Conservation (phyloP, 345 rosid genomes). For the Pelargonium nanum region DNA sequence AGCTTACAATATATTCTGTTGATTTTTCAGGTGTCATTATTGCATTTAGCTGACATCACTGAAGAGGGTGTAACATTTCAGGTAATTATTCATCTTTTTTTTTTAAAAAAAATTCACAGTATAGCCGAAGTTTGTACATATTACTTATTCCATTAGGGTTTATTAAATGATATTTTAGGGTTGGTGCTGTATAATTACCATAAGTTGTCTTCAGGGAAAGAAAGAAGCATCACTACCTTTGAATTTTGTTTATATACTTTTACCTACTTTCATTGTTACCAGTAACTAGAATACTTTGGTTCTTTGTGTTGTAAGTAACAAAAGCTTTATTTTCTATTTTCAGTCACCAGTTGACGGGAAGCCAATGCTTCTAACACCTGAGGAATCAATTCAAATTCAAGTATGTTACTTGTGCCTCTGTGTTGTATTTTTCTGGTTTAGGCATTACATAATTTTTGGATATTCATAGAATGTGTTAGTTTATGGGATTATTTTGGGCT, state of each 20-base stretch:
- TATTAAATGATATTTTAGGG: neutral
- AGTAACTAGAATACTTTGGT: neutral
- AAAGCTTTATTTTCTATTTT: slow-evolving; percentile 18
- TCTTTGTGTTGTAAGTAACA: slow-evolving; percentile 12
- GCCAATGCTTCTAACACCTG: slow-evolving; percentile 79
- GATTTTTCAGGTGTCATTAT: slow-evolving; percentile 52
- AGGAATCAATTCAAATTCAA: slow-evolving; percentile 80
- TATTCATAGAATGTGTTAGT: too few relatives aligned
- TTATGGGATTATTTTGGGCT: too few relatives aligned
- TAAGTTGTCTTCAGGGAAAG: neutral
- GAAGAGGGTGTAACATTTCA: slow-evolving; percentile 78
- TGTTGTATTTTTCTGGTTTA: neutral
- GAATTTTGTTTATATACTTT: neutral
- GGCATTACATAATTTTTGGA: too few relatives aligned
- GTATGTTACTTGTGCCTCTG: slow-evolving; percentile 18
- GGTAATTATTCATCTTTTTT: slow-evolving; percentile 24
- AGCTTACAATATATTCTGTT: slow-evolving; percentile 1
- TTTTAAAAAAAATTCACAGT: neutral
- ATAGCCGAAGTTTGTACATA: neutral
- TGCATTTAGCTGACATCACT: slow-evolving; percentile 73
- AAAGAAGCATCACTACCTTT: neutral
- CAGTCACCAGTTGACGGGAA: slow-evolving; percentile 82
- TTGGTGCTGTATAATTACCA: neutral
- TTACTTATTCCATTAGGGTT: neutral
- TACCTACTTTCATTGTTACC: slow-evolving; percentile 2